A percentile compares a stretch with the other conserved stretches of the same genome.
phyloP scores from a whole-genome alignment of 192 early-diverging fungal genomes.

The Gigaspora rosea region DNA sequence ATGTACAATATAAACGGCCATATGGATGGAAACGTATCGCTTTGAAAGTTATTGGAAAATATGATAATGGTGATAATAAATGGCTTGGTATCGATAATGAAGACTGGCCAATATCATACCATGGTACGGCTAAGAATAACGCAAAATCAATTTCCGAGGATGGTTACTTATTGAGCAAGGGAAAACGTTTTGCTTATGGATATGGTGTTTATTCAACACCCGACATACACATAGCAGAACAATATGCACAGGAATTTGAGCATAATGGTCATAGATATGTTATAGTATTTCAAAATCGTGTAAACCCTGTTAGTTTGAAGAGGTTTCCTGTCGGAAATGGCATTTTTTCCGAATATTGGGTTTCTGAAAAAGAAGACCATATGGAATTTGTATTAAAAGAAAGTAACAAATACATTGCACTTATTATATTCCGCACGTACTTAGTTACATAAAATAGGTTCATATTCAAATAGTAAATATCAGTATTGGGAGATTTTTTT shows the following conservation, averaged over 20 bases:
- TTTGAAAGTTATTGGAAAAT: conserved; percentile 12
- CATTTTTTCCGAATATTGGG: conserved; percentile 22
- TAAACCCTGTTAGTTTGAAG: neutral
- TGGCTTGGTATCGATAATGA: neutral
- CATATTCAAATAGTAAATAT: too few species aligned
- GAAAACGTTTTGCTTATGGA: conserved; percentile 21
- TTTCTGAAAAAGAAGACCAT: neutral
- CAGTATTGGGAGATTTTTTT: too few species aligned
- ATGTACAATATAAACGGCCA: too few species aligned
- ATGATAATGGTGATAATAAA: conserved; percentile 3
- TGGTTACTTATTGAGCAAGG: conserved; percentile 19
- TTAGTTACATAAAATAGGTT: too few species aligned
- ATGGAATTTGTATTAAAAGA: conserved; percentile 29
- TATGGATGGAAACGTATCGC: neutral
- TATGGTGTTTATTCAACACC: conserved; percentile 22
- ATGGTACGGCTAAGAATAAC: conserved; percentile 20
- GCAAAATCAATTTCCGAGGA: neutral
- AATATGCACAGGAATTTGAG: neutral
- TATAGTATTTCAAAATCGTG: conserved; percentile 20
- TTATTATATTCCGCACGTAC: too few species aligned
- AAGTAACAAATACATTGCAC: neutral
- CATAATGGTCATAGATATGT: neutral
- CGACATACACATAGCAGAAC: neutral
- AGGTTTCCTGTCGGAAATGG: neutral
- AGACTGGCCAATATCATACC: conserved; percentile 19